A percentile compares a stretch with the other conserved stretches of the same genome.
These are phyloP conservation scores for Oryza meyeriana DNA, from an alignment of 176 grass and related monocot genomes.

Conservation along the genomic window DNA sequence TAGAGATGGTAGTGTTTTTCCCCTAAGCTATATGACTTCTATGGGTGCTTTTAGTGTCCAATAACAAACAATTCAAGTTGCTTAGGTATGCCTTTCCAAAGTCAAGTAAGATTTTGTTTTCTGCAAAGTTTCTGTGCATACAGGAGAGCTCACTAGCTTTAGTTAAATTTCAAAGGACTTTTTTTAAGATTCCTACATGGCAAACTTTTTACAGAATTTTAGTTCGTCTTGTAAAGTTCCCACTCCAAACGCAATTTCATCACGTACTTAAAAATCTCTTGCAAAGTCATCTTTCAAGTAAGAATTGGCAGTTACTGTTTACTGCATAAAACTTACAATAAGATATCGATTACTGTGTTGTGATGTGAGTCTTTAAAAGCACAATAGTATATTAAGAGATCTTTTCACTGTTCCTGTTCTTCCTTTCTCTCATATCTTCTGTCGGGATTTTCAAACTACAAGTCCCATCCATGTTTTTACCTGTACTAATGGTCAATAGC, in stretches of 20 bases:
- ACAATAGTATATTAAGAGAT: neutral
- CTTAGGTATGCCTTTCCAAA: too few relatives aligned
- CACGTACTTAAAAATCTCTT: neutral
- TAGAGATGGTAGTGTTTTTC: too few relatives aligned
- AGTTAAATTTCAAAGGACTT: neutral
- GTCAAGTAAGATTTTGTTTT: too few relatives aligned
- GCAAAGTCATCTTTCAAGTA: neutral
- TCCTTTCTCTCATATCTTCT: neutral
- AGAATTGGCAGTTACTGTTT: neutral
- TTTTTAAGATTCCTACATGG: neutral
- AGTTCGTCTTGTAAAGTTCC: neutral
- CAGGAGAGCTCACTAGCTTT: neutral
- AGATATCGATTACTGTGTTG: neutral
- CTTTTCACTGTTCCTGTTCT: neutral
- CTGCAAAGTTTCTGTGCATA: neutral
- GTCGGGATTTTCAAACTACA: neutral
- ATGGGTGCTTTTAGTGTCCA: too few relatives aligned
- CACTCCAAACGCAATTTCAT: neutral
- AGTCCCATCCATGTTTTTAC: neutral
- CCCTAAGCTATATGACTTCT: too few relatives aligned
- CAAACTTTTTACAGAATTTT: neutral
- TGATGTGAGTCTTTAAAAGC: neutral
- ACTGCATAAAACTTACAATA: neutral
- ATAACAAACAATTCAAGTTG: too few relatives aligned
- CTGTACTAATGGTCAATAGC: neutral